Evolutionary conservation across 345 rosid genomes (phyloP), one percentile per base, ranked within the genome.

Genomic region (Dimocarpus longan): DNA sequence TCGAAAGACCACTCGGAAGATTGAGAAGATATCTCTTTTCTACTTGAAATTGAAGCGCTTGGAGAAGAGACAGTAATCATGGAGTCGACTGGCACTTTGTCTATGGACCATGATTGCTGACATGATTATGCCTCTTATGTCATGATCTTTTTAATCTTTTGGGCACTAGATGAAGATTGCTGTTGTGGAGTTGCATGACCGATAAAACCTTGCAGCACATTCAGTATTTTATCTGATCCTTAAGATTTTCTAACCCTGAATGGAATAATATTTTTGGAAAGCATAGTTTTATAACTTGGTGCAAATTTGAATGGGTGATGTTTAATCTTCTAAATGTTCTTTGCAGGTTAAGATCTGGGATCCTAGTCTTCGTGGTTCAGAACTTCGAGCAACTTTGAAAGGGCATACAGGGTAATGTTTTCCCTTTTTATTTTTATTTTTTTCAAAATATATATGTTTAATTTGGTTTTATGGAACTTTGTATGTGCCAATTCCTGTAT

Each of bases 301-400:
- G 37, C 68, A 77, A 68, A 67, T 82, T 69, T 62, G 64, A 77
- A 67, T 64, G 62, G 65, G 57, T 80, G 66, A 64, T 76, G 50
- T 68, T 75, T 42, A 22, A 60, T 81, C n/a, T 72, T 72, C 15
- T 37, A 73, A 70, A 71, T 48, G 69, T 75, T 78, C 59, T 62
- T 48, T 82, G 86, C 91, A 97, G 99, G 98, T 97, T 76, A 97
- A 91, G 76, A 91, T 97, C 73, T 97, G 99, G 99, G 99, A 97
- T 88, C 98, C 99, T 75, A 97, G 98, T 85, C 84, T 90, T 79
- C 99, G 99, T 76, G 97, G 98, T 77, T 92, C 95, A 82, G 99
- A 97, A 90, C 98, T 92, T 81, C 91, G 94, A 56, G 97, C 98
- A 59, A 97, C 98, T 70, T 74, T 94, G 80, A 91, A 94, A 89